Percentiles rank a stretch among this genome's conserved stretches.
These are phyloP conservation scores for Nemania diffusa DNA, from an alignment of 2,329 filamentous ascomycete species.

Conservation along the genomic window DNA sequence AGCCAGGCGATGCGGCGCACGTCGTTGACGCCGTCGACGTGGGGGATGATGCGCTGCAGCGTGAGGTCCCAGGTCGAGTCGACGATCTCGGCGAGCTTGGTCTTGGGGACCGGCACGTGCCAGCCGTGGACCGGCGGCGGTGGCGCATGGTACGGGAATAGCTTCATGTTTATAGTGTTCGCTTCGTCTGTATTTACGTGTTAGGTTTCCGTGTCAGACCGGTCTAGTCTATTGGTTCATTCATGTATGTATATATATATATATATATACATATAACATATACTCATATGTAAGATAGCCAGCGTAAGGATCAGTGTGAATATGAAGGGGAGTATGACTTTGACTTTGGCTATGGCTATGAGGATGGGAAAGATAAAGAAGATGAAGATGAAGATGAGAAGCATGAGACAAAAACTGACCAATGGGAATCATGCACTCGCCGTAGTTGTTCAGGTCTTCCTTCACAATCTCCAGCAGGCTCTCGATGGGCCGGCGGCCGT, in stretches of 20 bases:
- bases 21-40: constrained; percentile 91
- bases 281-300: too few relatives aligned
- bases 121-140: constrained; percentile 83
- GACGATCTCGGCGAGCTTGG: constrained; percentile 71
- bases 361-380: neutral
- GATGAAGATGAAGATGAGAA: too few relatives aligned
- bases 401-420: too few relatives aligned
- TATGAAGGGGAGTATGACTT: too few relatives aligned
- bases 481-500: constrained; percentile 77
- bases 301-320: too few relatives aligned
- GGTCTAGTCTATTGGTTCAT: neutral
- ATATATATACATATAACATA: too few relatives aligned
- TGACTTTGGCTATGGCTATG: too few relatives aligned
- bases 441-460: constrained; percentile 95
- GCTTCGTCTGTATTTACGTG: constrained; percentile 73
- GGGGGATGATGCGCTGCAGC: constrained; percentile 79
- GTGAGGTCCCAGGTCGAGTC: constrained; percentile 80
- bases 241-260: neutral
- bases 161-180: constrained; percentile 95
- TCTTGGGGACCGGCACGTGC: constrained; percentile 87
- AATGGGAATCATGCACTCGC: constrained; percentile 98
- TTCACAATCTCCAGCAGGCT: constrained; percentile 82
- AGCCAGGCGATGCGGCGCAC: constrained; percentile 86
- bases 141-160: constrained; percentile 83
- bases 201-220: too few relatives aligned